A percentile compares a stretch with the other conserved stretches of the same genome.
Evolutionary conservation across 2,329 filamentous ascomycete genomes (phyloP).

Genomic region (Colletotrichum coccodes): DNA sequence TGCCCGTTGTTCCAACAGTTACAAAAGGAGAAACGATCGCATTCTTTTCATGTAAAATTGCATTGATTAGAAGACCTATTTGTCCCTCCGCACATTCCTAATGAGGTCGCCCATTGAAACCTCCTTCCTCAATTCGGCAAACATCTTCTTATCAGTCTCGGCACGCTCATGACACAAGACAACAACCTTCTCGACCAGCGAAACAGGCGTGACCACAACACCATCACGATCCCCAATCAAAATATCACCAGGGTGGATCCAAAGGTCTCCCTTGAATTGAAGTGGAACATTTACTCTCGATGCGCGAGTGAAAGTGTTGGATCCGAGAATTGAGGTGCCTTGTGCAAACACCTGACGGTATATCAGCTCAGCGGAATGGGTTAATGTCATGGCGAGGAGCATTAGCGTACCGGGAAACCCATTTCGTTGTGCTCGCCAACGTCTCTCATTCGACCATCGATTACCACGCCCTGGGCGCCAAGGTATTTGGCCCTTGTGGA

Average conservation of each 20-base stretch:
- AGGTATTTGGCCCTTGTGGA: conserved; percentile 41
- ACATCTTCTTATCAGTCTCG: conserved; percentile 42
- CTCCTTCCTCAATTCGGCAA: conserved; percentile 21
- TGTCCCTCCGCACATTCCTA: conserved; percentile 11
- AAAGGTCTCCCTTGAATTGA: conserved; percentile 39
- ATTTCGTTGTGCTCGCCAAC: conserved; percentile 41
- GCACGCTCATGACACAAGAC: conserved; percentile 40
- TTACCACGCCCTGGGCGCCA: conserved; percentile 38
- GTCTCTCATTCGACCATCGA: conserved; percentile 42
- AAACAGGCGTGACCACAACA: conserved; percentile 40
- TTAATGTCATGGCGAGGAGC: too few species aligned
- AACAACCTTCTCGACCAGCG: conserved; percentile 38
- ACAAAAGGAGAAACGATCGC: too few species aligned
- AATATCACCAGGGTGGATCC: conserved; percentile 43
- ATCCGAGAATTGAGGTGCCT: conserved; percentile 40
- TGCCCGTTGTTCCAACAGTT: too few species aligned
- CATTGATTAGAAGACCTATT: neutral
- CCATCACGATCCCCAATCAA: conserved; percentile 42
- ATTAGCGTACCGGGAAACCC: conserved; percentile 30
- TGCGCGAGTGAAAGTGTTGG: conserved; percentile 42
- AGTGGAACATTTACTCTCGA: conserved; percentile 41
- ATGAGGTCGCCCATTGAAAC: conserved; percentile 21
- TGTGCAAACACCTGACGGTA: conserved; percentile 42
- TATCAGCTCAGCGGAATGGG: too few species aligned
- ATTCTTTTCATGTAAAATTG: too few species aligned